phyloP scores from a whole-genome alignment of 805 yeast species.

The Kockiozyma suomiensis region DNA sequence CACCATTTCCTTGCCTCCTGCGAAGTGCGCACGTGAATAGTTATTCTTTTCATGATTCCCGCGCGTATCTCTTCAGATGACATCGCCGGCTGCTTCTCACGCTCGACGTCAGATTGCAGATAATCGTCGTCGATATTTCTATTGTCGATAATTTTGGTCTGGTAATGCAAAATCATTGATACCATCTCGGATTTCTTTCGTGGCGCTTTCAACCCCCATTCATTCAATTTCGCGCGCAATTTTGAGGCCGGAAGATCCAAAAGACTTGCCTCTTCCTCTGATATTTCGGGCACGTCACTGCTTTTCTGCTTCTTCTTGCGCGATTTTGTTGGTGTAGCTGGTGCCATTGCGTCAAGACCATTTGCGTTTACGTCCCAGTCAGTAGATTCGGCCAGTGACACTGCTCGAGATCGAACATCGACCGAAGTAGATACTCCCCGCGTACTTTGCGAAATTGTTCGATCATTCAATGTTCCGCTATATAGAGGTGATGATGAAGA shows the following conservation, averaged over 20 bases:
- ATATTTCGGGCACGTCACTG: not conserved
- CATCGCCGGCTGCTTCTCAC: not conserved
- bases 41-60: constrained; percentile 10
- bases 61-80: constrained; percentile 11
- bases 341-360: too few relatives aligned
- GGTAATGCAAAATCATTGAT: constrained; percentile 8
- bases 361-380: too few relatives aligned
- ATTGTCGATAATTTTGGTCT: not conserved
- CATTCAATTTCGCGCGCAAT: constrained; percentile 10
- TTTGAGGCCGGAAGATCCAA: constrained; percentile 15
- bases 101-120: not conserved
- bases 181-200: constrained; percentile 23
- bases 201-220: constrained; percentile 31
- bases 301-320: not conserved
- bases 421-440: not conserved
- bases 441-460: not conserved
- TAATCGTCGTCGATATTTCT: not conserved
- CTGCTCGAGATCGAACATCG: not conserved
- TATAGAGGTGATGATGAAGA: not conserved
- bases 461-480: too few relatives aligned
- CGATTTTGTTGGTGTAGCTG: too few relatives aligned
- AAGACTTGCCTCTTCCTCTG: not conserved
- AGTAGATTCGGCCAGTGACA: too few relatives aligned
- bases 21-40: constrained; percentile 9
- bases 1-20: constrained; percentile 27